Percentiles rank a stretch among this genome's conserved stretches.
Conservation (phyloP, 495 filamentous ascomycete species). For the Talaromyces trachyspermus region DNA sequence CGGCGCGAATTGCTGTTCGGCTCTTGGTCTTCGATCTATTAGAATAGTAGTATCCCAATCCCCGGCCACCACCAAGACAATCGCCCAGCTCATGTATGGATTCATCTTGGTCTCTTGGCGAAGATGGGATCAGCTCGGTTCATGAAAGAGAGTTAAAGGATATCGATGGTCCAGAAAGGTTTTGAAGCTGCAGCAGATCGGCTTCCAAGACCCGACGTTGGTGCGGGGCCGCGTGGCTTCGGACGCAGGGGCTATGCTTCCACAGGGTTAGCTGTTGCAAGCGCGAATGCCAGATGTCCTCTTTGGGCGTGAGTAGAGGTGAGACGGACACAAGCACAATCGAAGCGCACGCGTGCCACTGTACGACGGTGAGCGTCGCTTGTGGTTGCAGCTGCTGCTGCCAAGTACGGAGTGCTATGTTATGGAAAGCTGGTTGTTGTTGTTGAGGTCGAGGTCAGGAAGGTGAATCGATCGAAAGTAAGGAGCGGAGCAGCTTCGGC, state of each 20-base stretch:
- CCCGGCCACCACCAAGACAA: slow-evolving; percentile 46
- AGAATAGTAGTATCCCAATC: slow-evolving; percentile 42
- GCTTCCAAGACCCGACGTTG: not conserved
- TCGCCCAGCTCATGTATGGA: slow-evolving; percentile 48
- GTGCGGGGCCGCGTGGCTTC: slow-evolving; percentile 5
- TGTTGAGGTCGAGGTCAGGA: no score
- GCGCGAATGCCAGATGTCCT: slow-evolving; percentile 6
- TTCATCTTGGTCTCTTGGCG: slow-evolving; percentile 23
- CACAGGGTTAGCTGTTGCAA: not conserved
- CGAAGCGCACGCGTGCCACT: not conserved
- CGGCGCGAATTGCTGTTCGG: slow-evolving; percentile 23
- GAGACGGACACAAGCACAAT: not conserved
- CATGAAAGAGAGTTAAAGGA: not conserved
- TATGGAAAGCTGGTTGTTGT: no score
- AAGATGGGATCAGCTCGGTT: slow-evolving; percentile 13
- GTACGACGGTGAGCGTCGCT: not conserved
- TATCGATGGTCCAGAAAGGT: not conserved
- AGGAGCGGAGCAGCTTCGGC: no score
- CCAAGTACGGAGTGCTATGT: no score
- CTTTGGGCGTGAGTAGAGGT: slow-evolving; percentile 3
- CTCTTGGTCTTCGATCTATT: slow-evolving; percentile 30
- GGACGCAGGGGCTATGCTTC: slow-evolving; percentile 1
- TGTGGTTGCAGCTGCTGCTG: no score
- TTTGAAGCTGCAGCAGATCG: not conserved
- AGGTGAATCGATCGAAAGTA: no score